A percentile compares a stretch with the other conserved stretches of the same genome.
These are phyloP conservation scores for Aspergillus carbonarius DNA, from an alignment of 2,329 filamentous ascomycete genomes.

Conservation along the genomic window DNA sequence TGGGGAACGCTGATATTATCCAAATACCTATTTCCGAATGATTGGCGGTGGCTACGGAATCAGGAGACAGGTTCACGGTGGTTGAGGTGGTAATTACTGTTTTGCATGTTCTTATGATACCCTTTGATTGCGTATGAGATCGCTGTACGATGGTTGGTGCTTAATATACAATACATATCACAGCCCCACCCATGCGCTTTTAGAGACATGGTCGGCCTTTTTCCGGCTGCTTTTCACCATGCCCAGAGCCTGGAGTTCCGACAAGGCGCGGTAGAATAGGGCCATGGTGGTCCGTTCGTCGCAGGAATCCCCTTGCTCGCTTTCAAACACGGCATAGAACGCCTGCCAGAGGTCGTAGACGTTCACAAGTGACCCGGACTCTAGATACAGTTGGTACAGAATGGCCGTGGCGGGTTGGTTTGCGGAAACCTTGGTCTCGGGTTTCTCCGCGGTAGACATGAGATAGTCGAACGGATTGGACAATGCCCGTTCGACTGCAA, in stretches of 20 bases:
- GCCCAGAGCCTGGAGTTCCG: conserved; percentile 81
- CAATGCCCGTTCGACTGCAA: conserved; percentile 60
- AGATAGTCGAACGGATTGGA: conserved; percentile 61
- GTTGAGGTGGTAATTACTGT: neutral
- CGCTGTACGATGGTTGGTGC: neutral
- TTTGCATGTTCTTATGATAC: conserved; percentile 30
- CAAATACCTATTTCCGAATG: conserved; percentile 51
- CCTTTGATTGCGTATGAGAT: conserved; percentile 18
- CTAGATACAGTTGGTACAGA: conserved; percentile 62
- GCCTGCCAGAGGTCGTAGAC: conserved; percentile 62
- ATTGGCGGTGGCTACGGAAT: conserved; percentile 20
- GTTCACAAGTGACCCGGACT: conserved; percentile 62
- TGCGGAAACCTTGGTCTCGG: conserved; percentile 42
- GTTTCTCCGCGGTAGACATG: conserved; percentile 47
- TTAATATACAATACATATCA: conserved; percentile 23
- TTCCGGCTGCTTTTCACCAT: conserved; percentile 87
- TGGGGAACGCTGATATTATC: conserved; percentile 76
- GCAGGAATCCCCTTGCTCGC: conserved; percentile 30
- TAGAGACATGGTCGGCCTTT: conserved; percentile 88
- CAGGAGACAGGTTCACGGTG: neutral
- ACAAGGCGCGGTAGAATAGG: conserved; percentile 79
- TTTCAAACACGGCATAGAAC: conserved; percentile 55
- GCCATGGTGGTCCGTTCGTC: conserved; percentile 54
- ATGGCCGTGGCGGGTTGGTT: conserved; percentile 60
- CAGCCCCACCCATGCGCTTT: conserved; percentile 73